Percentiles rank a stretch among this genome's conserved stretches.
Evolutionary conservation across 164 flowering plant species (phyloP).

Genomic region (Liquidambar formosana): DNA sequence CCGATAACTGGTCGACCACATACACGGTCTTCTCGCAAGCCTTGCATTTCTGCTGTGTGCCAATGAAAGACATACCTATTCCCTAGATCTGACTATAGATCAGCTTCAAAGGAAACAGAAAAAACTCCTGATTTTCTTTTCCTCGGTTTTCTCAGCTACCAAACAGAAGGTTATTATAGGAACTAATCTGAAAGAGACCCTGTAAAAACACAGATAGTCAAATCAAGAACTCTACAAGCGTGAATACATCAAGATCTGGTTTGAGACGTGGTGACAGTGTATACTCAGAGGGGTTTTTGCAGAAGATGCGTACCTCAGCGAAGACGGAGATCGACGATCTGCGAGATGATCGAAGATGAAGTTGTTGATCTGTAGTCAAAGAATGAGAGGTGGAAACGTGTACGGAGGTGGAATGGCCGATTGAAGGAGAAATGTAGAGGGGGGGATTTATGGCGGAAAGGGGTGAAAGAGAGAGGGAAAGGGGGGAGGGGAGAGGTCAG

Average conservation of each 20-base stretch:
- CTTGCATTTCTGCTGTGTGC: conserved; percentile 96
- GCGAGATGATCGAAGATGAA: background rate
- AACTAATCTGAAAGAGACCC: background rate
- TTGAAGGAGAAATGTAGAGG: background rate
- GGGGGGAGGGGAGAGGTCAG: background rate
- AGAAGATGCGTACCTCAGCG: background rate
- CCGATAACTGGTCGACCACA: conserved; percentile 78
- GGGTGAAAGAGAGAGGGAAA: background rate
- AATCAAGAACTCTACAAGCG: background rate
- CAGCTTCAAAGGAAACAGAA: background rate
- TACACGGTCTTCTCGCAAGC: conserved; percentile 94
- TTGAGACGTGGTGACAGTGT: no score
- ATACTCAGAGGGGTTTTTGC: background rate
- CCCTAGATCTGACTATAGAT: conserved; percentile 24
- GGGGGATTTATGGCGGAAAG: background rate
- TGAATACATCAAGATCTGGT: background rate
- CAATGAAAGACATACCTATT: conserved; percentile 63
- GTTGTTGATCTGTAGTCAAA: no score
- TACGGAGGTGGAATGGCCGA: background rate
- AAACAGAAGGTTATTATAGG: background rate
- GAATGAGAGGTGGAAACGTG: no score
- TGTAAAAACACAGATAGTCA: background rate
- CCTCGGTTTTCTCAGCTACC: background rate
- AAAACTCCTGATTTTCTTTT: background rate
- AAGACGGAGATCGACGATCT: background rate